Evolutionary conservation across 805 yeast genomes (phyloP).

Genomic region (Saturnispora sekii): DNA sequence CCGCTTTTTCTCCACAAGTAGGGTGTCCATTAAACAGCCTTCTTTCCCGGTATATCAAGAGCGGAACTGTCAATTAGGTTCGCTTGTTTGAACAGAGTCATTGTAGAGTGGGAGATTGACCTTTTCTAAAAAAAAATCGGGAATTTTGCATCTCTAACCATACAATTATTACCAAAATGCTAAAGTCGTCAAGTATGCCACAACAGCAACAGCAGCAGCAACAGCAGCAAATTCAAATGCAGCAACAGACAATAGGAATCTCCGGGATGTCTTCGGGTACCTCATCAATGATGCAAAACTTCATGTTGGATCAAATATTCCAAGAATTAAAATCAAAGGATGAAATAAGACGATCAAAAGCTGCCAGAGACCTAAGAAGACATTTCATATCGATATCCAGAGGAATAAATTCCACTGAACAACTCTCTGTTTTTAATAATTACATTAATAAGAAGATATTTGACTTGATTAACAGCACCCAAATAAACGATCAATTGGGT

Average conservation of each 20-base stretch:
- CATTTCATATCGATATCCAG: constrained; percentile 66
- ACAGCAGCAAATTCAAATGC: background rate
- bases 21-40: no score
- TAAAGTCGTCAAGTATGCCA: background rate
- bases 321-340: constrained; percentile 36
- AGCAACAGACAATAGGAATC: background rate
- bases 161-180: background rate
- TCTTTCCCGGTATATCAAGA: no score
- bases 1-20: no score
- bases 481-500: constrained; percentile 66
- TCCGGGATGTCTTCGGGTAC: constrained; percentile 9
- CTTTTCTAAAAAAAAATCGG: no score
- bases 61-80: no score
- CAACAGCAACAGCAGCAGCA: constrained; percentile 7
- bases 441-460: constrained; percentile 81
- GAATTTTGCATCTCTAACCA: no score
- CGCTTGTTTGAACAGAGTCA: no score
- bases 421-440: constrained; percentile 69
- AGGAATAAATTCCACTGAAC: constrained; percentile 68
- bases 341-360: constrained; percentile 36
- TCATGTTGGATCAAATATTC: constrained; percentile 44
- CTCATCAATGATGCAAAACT: constrained; percentile 17
- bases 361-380: constrained; percentile 62
- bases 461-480: constrained; percentile 71
- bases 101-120: no score